Base-by-base conservation (phyloP, 1,139 yeast genomes). In the Suhomyces anneliseae region DNA sequence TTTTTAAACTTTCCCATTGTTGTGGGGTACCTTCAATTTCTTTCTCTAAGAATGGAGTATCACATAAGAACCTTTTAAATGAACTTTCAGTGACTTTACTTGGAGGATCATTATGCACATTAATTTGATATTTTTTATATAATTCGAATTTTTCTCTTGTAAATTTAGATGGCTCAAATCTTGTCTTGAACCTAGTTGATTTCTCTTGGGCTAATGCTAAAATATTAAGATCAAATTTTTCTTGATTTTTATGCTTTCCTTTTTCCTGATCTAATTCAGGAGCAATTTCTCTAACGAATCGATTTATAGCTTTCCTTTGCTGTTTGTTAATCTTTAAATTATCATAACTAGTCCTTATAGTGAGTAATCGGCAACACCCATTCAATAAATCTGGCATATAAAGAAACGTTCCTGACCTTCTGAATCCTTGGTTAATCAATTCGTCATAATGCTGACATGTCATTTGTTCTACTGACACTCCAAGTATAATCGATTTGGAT, bases 281-380 rank as follows among this genome's bases (percentile, higher is more conserved):
- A 11, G 55, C 51, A 8, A 81, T 66, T 32, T 63, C 74, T 34
- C 78, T 72, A 35, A 78, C 74, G 57, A 88, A 87, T 52, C 86
- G 71, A 57, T 85, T 87, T 6, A 89, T 62, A 5, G 78, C 75
- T 53, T 83, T 82, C 36, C 92, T 75, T 48, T 84, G 85, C 43
- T 87, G 92, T 60, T 88, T 89, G 29, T 74, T 67, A 10, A 85
- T 64, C 42, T 72, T 70, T 54, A 83, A 74, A 36, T 64, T 58
- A 0, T 59, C 59, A 34, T 78, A 65, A 36, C 70, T 74, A 0
- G 96, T 83, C 44, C 97, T 66, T 29, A 90, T 88, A 0, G 97
- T 87, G 60, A 82, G 89, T 61, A 83, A 76, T n/a, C 93, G 76
- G 59, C 98, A 92, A 60, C 98, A 92, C 37, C 81, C 81, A 34